Conservation (phyloP, 2,329 filamentous ascomycete species). For the Nothomitra cinnamomea region DNA sequence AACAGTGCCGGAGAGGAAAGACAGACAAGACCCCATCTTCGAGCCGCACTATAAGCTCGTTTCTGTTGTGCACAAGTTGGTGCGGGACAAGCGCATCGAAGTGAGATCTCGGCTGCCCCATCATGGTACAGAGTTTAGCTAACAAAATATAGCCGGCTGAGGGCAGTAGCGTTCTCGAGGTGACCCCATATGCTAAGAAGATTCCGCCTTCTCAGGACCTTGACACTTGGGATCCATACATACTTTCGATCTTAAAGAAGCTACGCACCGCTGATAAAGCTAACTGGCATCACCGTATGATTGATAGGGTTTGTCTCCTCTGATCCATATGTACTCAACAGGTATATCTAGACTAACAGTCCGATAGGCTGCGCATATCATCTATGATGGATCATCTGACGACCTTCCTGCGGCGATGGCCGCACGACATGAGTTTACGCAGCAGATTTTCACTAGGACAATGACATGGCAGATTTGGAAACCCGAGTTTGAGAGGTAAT, state of each 20-base stretch:
- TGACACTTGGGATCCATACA: constrained; percentile 41
- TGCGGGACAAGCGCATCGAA: constrained; percentile 31
- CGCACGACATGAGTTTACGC: constrained; percentile 63
- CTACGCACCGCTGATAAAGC: constrained; percentile 63
- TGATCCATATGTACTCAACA: background rate
- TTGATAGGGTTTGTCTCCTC: constrained; percentile 44
- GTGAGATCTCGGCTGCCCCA: constrained; percentile 15
- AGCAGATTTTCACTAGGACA: constrained; percentile 81
- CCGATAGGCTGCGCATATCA: constrained; percentile 36
- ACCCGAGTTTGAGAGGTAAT: constrained; percentile 53
- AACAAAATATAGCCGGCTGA: constrained; percentile 20
- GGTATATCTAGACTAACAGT: background rate
- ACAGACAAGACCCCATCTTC: constrained; percentile 57
- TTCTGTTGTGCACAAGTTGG: constrained; percentile 66
- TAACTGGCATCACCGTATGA: constrained; percentile 90
- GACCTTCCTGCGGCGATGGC: constrained; percentile 35
- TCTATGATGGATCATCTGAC: constrained; percentile 37
- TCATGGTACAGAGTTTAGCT: constrained; percentile 6
- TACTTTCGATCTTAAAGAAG: constrained; percentile 42
- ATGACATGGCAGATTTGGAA: constrained; percentile 94
- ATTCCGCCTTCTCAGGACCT: constrained; percentile 29
- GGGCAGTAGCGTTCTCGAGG: constrained; percentile 31
- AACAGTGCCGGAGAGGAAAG: constrained; percentile 39
- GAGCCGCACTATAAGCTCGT: constrained; percentile 90
- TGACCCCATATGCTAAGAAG: constrained; percentile 38